Evolutionary conservation across 2,329 filamentous ascomycete genomes (phyloP).

Genomic region (Aspergillus costaricaensis): DNA sequence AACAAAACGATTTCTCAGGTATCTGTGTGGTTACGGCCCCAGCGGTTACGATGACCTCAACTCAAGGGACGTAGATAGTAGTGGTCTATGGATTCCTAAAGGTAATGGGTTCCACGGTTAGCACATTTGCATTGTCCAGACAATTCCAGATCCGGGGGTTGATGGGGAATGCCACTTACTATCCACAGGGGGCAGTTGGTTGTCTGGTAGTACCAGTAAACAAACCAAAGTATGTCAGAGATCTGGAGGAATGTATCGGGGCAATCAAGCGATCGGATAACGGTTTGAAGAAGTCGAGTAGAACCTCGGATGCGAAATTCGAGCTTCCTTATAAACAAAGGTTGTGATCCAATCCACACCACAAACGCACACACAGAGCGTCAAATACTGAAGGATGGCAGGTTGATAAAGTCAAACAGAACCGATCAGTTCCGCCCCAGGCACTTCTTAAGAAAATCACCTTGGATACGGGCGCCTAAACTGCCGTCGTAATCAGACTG

Average conservation of each 20-base stretch:
- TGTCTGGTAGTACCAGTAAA: background rate
- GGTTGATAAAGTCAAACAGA: background rate
- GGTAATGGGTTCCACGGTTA: background rate
- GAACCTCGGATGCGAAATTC: conserved; percentile 1
- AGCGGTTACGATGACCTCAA: conserved; percentile 5
- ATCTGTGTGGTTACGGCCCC: background rate
- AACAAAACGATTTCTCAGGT: background rate
- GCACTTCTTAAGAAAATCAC: conserved; percentile 2
- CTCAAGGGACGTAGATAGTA: background rate
- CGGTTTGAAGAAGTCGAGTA: background rate
- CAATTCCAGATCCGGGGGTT: background rate
- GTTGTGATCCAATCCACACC: conserved; percentile 5
- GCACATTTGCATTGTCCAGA: background rate
- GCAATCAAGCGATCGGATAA: too few relatives aligned
- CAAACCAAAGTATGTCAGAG: background rate
- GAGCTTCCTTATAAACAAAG: conserved; percentile 12
- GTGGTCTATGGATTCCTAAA: background rate
- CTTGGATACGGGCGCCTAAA: conserved; percentile 14
- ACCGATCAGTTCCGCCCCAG: background rate
- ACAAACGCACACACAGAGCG: background rate
- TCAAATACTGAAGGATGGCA: background rate
- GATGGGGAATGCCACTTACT: background rate
- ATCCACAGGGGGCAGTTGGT: background rate
- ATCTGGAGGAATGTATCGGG: background rate
- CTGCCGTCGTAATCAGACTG: conserved; percentile 3